A percentile compares a stretch with the other conserved stretches of the same genome.
These are phyloP conservation scores for Termitomyces sp. DNA, from an alignment of 768 basidiomycete genomes.

Conservation along the genomic window DNA sequence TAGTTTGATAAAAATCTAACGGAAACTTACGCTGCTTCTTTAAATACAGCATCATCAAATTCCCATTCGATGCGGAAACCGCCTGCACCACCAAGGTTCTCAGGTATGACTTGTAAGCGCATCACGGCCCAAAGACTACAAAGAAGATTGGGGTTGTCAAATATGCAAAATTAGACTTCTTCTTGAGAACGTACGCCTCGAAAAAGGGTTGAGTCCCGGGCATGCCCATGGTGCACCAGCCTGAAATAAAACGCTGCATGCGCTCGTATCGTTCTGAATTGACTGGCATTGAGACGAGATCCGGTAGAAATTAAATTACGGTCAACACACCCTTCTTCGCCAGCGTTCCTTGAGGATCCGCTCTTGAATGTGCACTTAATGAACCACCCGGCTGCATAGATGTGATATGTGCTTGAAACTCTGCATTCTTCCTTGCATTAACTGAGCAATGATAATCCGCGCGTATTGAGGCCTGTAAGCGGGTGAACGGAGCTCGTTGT, in stretches of 20 bases:
- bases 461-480: slow-evolving; percentile 81
- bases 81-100: slow-evolving; percentile 78
- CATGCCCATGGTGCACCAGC: slow-evolving; percentile 83
- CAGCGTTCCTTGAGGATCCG: slow-evolving; percentile 52
- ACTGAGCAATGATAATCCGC: slow-evolving; percentile 81
- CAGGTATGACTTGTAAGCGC: slow-evolving; percentile 76
- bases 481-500: slow-evolving; percentile 82
- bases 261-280: slow-evolving; percentile 63
- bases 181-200: slow-evolving; percentile 38
- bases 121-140: slow-evolving; percentile 69
- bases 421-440: slow-evolving; percentile 69
- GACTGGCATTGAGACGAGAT: not conserved
- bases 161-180: slow-evolving; percentile 2
- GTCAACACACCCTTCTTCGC: slow-evolving; percentile 58
- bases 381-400: slow-evolving; percentile 80
- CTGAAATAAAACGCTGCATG: slow-evolving; percentile 67
- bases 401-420: slow-evolving; percentile 80
- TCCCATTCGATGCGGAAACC: slow-evolving; percentile 76
- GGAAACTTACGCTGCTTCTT: slow-evolving; percentile 81
- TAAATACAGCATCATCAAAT: slow-evolving; percentile 90
- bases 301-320: not conserved
- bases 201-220: slow-evolving; percentile 91
- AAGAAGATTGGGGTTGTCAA: not conserved
- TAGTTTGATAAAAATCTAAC: slow-evolving; percentile 8
- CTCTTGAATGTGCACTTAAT: slow-evolving; percentile 66